Base-by-base conservation (phyloP, 2,329 filamentous ascomycete genomes). In the Arthroderma sp. region DNA sequence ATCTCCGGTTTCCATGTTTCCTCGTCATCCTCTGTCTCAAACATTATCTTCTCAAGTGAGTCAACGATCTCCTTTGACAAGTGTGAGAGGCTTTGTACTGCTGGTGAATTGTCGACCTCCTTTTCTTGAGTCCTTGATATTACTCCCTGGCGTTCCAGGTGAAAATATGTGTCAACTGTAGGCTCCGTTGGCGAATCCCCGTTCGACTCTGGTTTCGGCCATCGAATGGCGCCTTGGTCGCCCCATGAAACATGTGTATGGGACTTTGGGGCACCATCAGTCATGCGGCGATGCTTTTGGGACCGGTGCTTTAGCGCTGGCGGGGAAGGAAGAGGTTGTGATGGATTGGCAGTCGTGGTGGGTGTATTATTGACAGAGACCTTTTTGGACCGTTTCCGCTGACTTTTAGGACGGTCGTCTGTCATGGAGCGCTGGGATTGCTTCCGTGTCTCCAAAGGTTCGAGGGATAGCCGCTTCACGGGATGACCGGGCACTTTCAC, bases 241-340 rank as follows among this genome's bases (percentile, higher is more conserved):
- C 33, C 51, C 51, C 51, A 39, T n/a, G 51, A 54, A 25, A 39
- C 33, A 9, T 54, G 51, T 7, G 33, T n/a, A 23, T 37, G 21
- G 11, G n/a, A 5, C 8, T 54, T 39, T 13, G 51, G 23, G n/a
- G 33, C n/a, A 17, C 54, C 38, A 17, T 31, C 39, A 7, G 41
- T 51, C 9, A 35, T 54, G 37, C 43, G 59, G 44, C 47, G 39
- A 55, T 73, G 69, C 44, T 73, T 72, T 54, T 73, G 70, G 13
- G 70, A 64, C 4, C 71, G 69, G 57, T 73, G 72, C 53, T 69
- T 71, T 58, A 72, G 62, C 4, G 72, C 66, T 6, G 72, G 72
- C 1, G 72, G 71, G 3, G 72, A 73, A 51, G 69, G 66, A 41
- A 72, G 59, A 55, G 62, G 63, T 44, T 64, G 59, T 23, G 63